Conservation (phyloP, 78 protist species). For the Polysphondylium violaceum region DNA sequence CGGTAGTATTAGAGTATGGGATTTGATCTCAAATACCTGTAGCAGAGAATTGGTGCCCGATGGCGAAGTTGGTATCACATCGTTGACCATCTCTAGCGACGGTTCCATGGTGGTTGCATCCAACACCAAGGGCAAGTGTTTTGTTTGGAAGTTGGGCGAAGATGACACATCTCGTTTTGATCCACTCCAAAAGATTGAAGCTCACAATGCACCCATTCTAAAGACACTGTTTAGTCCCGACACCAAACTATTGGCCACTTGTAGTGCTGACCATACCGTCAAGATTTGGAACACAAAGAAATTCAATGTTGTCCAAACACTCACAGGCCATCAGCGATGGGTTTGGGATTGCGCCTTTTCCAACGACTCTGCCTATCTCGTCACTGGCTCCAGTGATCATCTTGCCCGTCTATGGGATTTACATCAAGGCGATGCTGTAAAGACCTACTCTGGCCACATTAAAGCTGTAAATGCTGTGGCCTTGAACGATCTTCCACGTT, state of each 20-base stretch:
- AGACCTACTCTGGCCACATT: slow-evolving; percentile 92
- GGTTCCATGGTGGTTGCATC: slow-evolving; percentile 89
- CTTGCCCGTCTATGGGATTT: slow-evolving; percentile 96
- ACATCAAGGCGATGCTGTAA: slow-evolving; percentile 86
- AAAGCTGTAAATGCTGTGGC: slow-evolving; percentile 92
- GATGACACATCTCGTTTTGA: slow-evolving; percentile 79
- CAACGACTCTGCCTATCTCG: slow-evolving; percentile 95
- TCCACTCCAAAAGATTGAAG: slow-evolving; percentile 71
- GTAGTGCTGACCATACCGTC: slow-evolving; percentile 94
- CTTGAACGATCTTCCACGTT: slow-evolving; percentile 85
- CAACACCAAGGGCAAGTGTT: slow-evolving; percentile 89
- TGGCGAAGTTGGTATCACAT: slow-evolving; percentile 88
- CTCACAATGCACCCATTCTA: slow-evolving; percentile 90
- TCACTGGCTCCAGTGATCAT: slow-evolving; percentile 93
- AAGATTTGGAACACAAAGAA: slow-evolving; percentile 83
- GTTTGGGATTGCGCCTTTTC: slow-evolving; percentile 98
- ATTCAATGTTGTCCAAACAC: slow-evolving; percentile 69
- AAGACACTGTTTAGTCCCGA: slow-evolving; percentile 90
- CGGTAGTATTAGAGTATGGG: slow-evolving; percentile 95
- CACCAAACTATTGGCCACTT: slow-evolving; percentile 90
- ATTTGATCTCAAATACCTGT: slow-evolving; percentile 87
- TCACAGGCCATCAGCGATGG: slow-evolving; percentile 95
- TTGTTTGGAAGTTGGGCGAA: slow-evolving; percentile 85
- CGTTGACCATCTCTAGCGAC: slow-evolving; percentile 82
- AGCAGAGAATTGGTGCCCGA: slow-evolving; percentile 89